phyloP scores from a whole-genome alignment of 1,139 yeast species.

The Pneumocystis wakefieldiae region DNA sequence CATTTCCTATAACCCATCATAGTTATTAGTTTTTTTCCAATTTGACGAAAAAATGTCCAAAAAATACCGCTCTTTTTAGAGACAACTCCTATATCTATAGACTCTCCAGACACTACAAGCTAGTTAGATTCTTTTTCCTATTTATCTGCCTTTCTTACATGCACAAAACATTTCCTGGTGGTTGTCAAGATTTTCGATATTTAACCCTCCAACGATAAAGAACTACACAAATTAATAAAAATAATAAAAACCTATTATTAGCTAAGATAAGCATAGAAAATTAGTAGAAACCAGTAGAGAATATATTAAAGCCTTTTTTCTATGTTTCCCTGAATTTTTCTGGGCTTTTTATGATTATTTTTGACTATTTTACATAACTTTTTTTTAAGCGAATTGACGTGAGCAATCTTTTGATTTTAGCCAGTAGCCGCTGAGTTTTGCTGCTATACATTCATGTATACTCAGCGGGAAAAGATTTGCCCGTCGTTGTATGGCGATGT shows the following conservation, averaged over 20 bases:
- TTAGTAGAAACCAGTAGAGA: no score
- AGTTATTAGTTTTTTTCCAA: background rate
- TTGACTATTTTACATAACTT: no score
- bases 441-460: background rate
- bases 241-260: no score
- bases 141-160: background rate
- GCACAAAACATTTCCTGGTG: background rate
- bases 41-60: background rate
- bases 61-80: slow-evolving; percentile 49
- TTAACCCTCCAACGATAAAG: background rate
- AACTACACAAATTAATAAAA: no score
- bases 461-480: background rate
- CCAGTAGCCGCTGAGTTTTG: background rate
- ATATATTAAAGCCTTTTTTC: no score
- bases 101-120: slow-evolving; percentile 44
- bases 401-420: no score
- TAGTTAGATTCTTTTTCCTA: background rate
- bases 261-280: no score
- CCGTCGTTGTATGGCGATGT: background rate
- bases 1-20: slow-evolving; percentile 23
- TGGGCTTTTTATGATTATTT: no score
- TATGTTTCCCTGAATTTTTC: no score
- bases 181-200: background rate
- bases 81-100: slow-evolving; percentile 53
- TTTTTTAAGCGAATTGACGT: no score